These are phyloP conservation scores for Phytophthora quininea DNA, from an alignment of 352 stramenopile genomes.

Conservation along the genomic window DNA sequence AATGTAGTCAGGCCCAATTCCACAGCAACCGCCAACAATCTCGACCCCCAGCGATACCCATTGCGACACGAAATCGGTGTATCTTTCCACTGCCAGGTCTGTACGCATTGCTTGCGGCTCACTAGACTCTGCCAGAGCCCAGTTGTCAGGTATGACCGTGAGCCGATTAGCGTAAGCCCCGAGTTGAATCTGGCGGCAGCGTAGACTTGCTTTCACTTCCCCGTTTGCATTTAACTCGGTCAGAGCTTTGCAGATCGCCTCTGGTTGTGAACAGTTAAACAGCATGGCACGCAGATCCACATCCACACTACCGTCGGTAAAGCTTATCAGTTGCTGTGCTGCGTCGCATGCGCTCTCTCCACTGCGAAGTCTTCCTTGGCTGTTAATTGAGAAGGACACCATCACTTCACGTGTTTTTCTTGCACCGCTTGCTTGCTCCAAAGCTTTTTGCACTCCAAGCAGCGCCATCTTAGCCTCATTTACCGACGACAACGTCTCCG, in stretches of 20 bases:
- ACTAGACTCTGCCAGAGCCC: conserved; percentile 74
- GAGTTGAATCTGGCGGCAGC: conserved; percentile 37
- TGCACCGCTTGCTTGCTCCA: conserved; percentile 12
- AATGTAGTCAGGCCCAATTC: conserved; percentile 90
- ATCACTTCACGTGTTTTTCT: conserved; percentile 51
- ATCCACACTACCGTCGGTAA: conserved; percentile 20
- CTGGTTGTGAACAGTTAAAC: conserved; percentile 91
- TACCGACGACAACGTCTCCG: conserved; percentile 89
- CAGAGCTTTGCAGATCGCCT: conserved; percentile 84
- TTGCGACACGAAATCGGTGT: conserved; percentile 68
- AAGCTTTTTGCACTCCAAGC: conserved; percentile 54
- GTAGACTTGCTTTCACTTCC: conserved; percentile 11
- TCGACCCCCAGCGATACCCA: conserved; percentile 69
- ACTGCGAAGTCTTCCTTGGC: conserved; percentile 72
- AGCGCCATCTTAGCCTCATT: conserved; percentile 87
- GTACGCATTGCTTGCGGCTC: conserved; percentile 82
- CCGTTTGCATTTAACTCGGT: conserved; percentile 48
- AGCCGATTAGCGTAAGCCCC: conserved; percentile 91
- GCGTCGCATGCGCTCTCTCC: conserved; percentile 61
- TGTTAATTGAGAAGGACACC: conserved; percentile 85
- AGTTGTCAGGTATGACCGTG: conserved; percentile 76
- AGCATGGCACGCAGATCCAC: conserved; percentile 67
- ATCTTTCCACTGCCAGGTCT: conserved; percentile 77
- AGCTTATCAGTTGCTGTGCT: conserved; percentile 46
- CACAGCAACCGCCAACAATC: conserved; percentile 92